Conservation (phyloP, 2,329 filamentous ascomycete species). For the Beauveria rudraprayagi region DNA sequence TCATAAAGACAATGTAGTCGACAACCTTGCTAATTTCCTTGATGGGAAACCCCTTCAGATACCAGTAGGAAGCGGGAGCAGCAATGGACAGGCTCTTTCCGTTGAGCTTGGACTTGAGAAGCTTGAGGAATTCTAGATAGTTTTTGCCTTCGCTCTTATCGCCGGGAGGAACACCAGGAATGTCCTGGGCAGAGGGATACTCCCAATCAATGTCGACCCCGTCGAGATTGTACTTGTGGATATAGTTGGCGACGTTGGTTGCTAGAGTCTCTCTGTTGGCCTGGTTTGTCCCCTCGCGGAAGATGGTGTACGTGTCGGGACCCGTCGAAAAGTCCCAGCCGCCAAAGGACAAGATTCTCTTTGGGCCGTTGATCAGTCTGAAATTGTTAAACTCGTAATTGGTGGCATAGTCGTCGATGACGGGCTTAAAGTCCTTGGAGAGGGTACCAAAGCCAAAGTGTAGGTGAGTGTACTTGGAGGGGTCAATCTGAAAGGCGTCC, state of each 20-base stretch:
- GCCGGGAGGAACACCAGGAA: no score
- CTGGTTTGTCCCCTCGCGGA: constrained; percentile 24
- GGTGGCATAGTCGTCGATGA: background rate
- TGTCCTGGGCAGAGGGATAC: constrained; percentile 2
- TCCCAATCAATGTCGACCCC: constrained; percentile 10
- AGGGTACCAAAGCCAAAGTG: constrained; percentile 20
- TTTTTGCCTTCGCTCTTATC: background rate
- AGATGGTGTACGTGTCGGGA: constrained; percentile 26
- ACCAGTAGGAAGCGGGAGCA: constrained; percentile 22
- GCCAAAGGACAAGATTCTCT: no score
- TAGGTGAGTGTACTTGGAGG: constrained; percentile 14
- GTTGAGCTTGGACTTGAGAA: background rate
- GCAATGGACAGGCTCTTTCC: constrained; percentile 16
- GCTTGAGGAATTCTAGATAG: constrained; percentile 8
- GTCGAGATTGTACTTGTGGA: background rate
- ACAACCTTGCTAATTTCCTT: constrained; percentile 13
- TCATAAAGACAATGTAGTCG: constrained; percentile 23
- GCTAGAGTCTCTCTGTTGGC: constrained; percentile 25
- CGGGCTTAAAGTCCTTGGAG: constrained; percentile 14
- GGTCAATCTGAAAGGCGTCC: constrained; percentile 19
- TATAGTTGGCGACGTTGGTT: constrained; percentile 19
- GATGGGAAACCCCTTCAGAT: constrained; percentile 19
- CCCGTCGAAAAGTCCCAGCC: constrained; percentile 29
- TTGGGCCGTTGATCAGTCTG: no score
- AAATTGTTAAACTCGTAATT: no score